Conservation (phyloP, 1,139 yeast species). For the Kluyveromyces sp. region DNA sequence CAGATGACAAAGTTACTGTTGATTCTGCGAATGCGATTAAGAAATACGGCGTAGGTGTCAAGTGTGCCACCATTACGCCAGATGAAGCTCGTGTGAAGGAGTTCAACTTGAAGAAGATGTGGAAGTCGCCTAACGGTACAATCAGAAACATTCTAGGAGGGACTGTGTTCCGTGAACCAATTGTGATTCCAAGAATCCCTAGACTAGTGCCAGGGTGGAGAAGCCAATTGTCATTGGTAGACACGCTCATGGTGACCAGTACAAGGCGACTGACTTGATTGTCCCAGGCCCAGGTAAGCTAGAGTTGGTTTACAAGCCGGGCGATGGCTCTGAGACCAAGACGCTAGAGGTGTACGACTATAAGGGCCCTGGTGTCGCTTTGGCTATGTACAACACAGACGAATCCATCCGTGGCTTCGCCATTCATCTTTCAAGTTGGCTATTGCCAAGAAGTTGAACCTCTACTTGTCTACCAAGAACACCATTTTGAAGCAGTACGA, state of each 20-base stretch:
- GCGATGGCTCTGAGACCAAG: slow-evolving; percentile 51
- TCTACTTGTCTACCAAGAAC: slow-evolving; percentile 85
- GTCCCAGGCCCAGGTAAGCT: slow-evolving; percentile 74
- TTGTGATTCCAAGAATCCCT: slow-evolving; percentile 83
- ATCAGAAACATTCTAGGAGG: slow-evolving; percentile 92
- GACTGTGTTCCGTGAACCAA: slow-evolving; percentile 94
- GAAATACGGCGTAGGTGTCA: slow-evolving; percentile 85
- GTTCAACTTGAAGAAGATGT: slow-evolving; percentile 85
- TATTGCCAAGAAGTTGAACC: slow-evolving; percentile 62
- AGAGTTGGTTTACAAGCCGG: slow-evolving; percentile 71
- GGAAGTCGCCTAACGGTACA: slow-evolving; percentile 96
- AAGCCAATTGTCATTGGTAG: slow-evolving; percentile 93
- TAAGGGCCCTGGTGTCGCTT: slow-evolving; percentile 73
- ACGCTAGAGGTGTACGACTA: slow-evolving; percentile 63
- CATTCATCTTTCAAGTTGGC: slow-evolving; percentile 89
- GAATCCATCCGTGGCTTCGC: slow-evolving; percentile 88
- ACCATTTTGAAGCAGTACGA: slow-evolving; percentile 90
- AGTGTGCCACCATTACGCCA: slow-evolving; percentile 98
- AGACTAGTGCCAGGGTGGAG: slow-evolving; percentile 85
- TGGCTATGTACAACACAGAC: slow-evolving; percentile 93
- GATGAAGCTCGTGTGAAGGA: slow-evolving; percentile 93
- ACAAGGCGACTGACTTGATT: slow-evolving; percentile 82
- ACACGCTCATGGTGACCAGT: slow-evolving; percentile 96
- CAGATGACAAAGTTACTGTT: slow-evolving; percentile 78
- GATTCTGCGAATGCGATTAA: slow-evolving; percentile 89